phyloP scores from a whole-genome alignment of 495 filamentous ascomycete species.

The Tricharina praecox region DNA sequence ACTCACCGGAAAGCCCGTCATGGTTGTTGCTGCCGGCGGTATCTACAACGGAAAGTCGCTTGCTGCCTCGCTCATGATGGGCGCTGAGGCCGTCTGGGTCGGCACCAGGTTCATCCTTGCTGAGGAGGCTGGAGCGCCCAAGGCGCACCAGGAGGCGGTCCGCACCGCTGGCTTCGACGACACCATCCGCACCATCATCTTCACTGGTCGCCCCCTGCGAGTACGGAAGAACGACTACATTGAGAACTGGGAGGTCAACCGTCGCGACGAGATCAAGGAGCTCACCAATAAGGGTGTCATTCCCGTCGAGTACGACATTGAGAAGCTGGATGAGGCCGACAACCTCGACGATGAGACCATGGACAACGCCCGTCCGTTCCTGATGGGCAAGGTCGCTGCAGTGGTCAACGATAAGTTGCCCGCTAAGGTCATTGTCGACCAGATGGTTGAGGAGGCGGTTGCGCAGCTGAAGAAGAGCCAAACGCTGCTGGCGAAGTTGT shows the following conservation, averaged over 20 bases:
- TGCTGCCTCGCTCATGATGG: constrained; percentile 81
- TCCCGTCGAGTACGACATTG: constrained; percentile 85
- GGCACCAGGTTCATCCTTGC: constrained; percentile 87
- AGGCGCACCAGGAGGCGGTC: constrained; percentile 93
- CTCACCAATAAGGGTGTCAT: constrained; percentile 76
- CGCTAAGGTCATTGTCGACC: constrained; percentile 85
- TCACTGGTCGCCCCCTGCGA: constrained; percentile 86
- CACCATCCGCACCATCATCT: constrained; percentile 91
- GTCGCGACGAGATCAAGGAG: constrained; percentile 72
- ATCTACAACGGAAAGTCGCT: constrained; percentile 84
- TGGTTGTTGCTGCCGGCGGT: constrained; percentile 85
- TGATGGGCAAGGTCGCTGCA: constrained; percentile 95
- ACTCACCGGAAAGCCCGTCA: constrained; percentile 69
- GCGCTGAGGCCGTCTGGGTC: constrained; percentile 85
- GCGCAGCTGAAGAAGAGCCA: constrained; percentile 44
- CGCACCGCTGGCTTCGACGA: constrained; percentile 83
- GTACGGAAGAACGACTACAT: constrained; percentile 91
- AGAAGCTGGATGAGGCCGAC: constrained; percentile 47
- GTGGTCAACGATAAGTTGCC: constrained; percentile 84
- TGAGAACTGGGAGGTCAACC: constrained; percentile 86
- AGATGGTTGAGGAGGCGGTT: constrained; percentile 75
- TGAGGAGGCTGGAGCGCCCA: constrained; percentile 84
- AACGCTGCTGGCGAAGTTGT: constrained; percentile 5
- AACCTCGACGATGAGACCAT: constrained; percentile 52
- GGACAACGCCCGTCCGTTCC: constrained; percentile 76